phyloP scores from a whole-genome alignment of 164 flowering plant species.

The Malania oleifera region DNA sequence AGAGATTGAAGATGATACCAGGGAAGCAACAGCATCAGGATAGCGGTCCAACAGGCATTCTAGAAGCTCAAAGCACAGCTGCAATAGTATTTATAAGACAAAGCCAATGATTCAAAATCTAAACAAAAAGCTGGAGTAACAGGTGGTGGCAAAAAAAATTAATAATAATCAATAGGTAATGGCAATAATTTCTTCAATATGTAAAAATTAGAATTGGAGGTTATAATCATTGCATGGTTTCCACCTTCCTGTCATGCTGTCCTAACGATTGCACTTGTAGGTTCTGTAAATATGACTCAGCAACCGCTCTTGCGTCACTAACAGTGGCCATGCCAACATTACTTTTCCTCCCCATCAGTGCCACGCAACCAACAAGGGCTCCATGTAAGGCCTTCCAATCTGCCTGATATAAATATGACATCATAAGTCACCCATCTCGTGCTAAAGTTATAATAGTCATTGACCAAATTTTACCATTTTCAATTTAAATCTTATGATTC shows the following conservation, averaged over 20 bases:
- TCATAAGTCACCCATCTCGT: constrained; percentile 22
- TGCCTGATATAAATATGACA: constrained; percentile 58
- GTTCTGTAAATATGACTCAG: constrained; percentile 46
- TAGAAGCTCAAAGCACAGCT: constrained; percentile 83
- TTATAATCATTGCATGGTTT: not conserved
- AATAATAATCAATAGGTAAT: not conserved
- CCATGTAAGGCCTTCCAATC: constrained; percentile 97
- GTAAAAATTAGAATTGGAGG: not conserved
- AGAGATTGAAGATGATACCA: constrained; percentile 38
- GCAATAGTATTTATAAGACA: constrained; percentile 27
- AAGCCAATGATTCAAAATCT: not conserved
- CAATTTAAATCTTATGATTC: too few species aligned
- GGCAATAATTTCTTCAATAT: not conserved
- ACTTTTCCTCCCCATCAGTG: constrained; percentile 65
- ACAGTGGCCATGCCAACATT: constrained; percentile 44
- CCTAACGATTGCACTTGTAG: constrained; percentile 80
- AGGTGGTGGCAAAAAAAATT: not conserved
- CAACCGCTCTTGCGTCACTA: constrained; percentile 60
- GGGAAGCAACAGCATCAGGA: constrained; percentile 38
- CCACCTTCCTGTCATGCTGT: constrained; percentile 81
- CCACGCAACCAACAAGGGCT: constrained; percentile 91
- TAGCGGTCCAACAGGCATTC: constrained; percentile 57
- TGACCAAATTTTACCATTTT: too few species aligned
- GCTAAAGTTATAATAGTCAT: not conserved
- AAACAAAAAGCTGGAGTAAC: not conserved